Base-by-base conservation (phyloP, 2,329 filamentous ascomycete genomes). In the Geosmithia morbida region DNA sequence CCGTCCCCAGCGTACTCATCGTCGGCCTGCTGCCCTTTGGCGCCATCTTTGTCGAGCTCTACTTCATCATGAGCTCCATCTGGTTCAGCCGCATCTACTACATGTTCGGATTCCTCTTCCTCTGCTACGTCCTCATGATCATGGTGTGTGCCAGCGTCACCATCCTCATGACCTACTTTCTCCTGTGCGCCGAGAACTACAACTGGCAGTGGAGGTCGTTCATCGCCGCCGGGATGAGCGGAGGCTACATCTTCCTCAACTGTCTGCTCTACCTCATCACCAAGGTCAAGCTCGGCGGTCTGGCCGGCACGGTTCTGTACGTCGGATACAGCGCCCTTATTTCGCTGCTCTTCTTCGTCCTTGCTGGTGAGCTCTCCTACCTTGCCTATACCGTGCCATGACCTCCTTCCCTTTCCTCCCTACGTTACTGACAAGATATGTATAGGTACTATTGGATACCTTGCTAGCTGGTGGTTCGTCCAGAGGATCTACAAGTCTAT, bases 51-150 rank as follows among this genome's bases (percentile, higher is more conserved):
- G 89, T 97, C 44, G 92, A 98, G 68, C 80, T 98, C 2, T 97
- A 95, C 74, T 97, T 97, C 67, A 96, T 98, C 70, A 94, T 98
- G 87, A 94, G 83, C 67, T 94, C 87, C 22, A 90, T 98, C 61
- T 98, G 92, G 92, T 95, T 94, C 66, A 90, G 83, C 70, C 87
- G 92, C 66, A 92, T 98, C 54, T 98, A 98, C 74, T 98, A 98
- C 75, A 98, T 98, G 92, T 98, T 98, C 58, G 92, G 92, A 19
- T 98, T 98, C 74, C 71, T 98, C 37, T 98, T 98, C 73, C 76
- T 98, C 48, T 96, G 89, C 73, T 98, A 95, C 60, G 89, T 86
- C 11, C 77, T 98, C 45, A 96, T 98, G 88, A 87, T 97, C 56
- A 85, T 95, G 56, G 97, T 92, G 1, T 88, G 85, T 50, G 90